Conservation (phyloP, 2,329 filamentous ascomycete genomes). For the Allantophomopsis lycopodina region DNA sequence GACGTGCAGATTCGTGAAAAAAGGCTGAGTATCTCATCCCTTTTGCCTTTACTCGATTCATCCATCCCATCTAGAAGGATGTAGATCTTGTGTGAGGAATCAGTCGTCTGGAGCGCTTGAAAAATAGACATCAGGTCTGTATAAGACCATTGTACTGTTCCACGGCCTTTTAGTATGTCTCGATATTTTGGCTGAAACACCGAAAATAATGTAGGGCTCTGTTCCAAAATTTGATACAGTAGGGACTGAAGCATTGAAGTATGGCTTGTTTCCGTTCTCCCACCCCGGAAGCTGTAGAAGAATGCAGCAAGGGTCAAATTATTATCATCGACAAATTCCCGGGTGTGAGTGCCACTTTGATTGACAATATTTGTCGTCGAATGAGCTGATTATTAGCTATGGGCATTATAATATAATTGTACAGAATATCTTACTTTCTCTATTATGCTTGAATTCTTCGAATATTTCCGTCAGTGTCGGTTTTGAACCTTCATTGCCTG, state of each 20-base stretch:
- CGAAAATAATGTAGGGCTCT: constrained; percentile 2
- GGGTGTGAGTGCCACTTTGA: too few relatives aligned
- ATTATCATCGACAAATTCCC: neutral
- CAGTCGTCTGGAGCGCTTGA: neutral
- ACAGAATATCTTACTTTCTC: too few relatives aligned
- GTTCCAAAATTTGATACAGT: constrained; percentile 3
- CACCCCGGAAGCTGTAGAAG: constrained; percentile 6
- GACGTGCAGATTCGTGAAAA: neutral
- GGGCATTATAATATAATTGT: too few relatives aligned
- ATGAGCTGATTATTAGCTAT: too few relatives aligned
- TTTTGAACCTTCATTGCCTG: too few relatives aligned
- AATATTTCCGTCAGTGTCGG: too few relatives aligned
- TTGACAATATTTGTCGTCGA: too few relatives aligned
- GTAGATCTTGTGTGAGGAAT: neutral
- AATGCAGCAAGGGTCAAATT: constrained; percentile 4
- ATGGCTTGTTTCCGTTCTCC: constrained; percentile 3
- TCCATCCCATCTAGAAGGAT: constrained; percentile 6
- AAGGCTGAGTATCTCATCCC: constrained; percentile 2
- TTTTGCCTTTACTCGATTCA: constrained; percentile 4
- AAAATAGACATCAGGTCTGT: constrained; percentile 1
- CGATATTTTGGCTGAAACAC: constrained; percentile 2
- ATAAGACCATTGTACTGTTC: constrained; percentile 1
- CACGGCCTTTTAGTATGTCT: neutral
- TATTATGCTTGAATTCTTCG: too few relatives aligned
- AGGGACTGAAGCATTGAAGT: constrained; percentile 6